Conservation (phyloP, 768 basidiomycete species). For the Collybiopsis luxurians region DNA sequence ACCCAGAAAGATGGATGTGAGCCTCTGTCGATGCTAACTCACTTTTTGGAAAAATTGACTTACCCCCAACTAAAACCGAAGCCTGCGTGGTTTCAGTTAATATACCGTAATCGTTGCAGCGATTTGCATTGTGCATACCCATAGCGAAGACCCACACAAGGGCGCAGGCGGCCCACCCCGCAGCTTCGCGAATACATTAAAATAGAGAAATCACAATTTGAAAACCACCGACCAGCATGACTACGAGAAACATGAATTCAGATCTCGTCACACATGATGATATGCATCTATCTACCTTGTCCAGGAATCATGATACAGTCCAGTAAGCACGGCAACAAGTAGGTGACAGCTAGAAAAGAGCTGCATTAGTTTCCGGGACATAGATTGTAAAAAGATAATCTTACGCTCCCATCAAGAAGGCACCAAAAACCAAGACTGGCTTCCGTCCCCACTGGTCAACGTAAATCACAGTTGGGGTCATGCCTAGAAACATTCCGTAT, state of each 20-base stretch:
- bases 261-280: neutral
- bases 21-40: neutral
- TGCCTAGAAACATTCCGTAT: slow-evolving; percentile 60
- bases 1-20: too few relatives aligned
- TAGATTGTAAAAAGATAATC: slow-evolving; percentile 15
- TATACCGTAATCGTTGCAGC: too few relatives aligned
- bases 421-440: slow-evolving; percentile 71
- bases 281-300: slow-evolving; percentile 31
- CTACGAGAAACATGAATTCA: slow-evolving; percentile 16
- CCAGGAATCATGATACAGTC: slow-evolving; percentile 58
- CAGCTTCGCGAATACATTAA: slow-evolving; percentile 33
- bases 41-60: too few relatives aligned
- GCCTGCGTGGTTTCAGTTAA: too few relatives aligned
- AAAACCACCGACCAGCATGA: slow-evolving; percentile 26
- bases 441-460: slow-evolving; percentile 75
- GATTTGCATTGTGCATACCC: too few relatives aligned
- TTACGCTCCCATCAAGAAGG: slow-evolving; percentile 67
- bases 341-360: slow-evolving; percentile 52
- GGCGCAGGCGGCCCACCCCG: slow-evolving; percentile 71
- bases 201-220: neutral
- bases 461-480: slow-evolving; percentile 81
- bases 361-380: neutral
- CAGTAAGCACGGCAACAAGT: slow-evolving; percentile 65
- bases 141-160: slow-evolving; percentile 77
- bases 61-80: slow-evolving; percentile 78